Base-by-base conservation (phyloP, 2,329 filamentous ascomycete species). In the Epichloe sp. region DNA sequence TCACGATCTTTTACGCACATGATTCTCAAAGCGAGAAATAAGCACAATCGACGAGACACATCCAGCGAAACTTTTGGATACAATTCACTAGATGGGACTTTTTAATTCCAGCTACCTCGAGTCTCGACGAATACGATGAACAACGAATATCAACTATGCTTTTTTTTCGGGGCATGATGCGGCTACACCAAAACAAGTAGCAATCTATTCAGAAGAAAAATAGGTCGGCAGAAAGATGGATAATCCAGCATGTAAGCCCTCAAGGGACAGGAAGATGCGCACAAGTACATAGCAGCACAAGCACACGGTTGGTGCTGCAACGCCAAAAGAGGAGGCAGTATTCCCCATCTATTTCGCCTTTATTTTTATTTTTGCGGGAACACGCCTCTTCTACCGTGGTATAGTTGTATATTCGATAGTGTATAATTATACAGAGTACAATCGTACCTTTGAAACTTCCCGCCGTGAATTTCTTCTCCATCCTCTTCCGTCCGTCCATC, bases 391-490 rank as follows among this genome's bases (percentile, higher is more conserved):
- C 19, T 47, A 7, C 21, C 44, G 52, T 54, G 53, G 48, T 51
- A 56, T 57, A 55, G 51, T 53, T 59, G 56, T 57, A 58, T 57
- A 57, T 57, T 56, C 46, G 41, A 50, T 56, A 58, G 55, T 56
- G 57, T 56, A 58, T 59, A 58, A 59, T 56, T 50, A 23, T 48
- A 55, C 40, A 49, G 52, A 31, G 31, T 55, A 55, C 50, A 48
- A 44, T 50, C 38, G 48, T 50, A 38, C 38, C 31, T 31, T 11
- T 31, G 10, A 4, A 31, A 31, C 11, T 10, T 31, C 8, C 31
- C 3, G 8, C 26, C 8, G 26, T 11, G 26, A 31, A 31, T 43
- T 12, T 23, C 7, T 26, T 40, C 37, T 6, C 23, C 23, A 31
- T 31, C 3, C 31, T 21, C 19, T 3, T 21, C 19, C 19, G 19